Base-by-base conservation (phyloP, 1,139 yeast genomes). In the Debaryomyces robertsiae region DNA sequence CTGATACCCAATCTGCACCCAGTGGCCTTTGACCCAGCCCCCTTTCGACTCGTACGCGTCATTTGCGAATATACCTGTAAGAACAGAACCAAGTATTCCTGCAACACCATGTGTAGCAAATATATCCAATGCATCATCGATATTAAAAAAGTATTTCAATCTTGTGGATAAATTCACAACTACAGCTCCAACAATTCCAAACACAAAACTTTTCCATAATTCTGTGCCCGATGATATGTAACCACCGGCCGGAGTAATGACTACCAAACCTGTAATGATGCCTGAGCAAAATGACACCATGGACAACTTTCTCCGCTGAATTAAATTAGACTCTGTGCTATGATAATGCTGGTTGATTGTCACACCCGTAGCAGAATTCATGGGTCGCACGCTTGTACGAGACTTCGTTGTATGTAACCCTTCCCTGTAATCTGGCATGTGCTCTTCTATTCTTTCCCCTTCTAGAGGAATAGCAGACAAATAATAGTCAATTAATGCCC, bases 1-100 rank as follows among this genome's bases (percentile, higher is more conserved):
- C 50, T 79, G 84, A 46, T 71, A 69, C n/a, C 73, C 70, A 9
- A 77, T 54, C 50, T 76, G 82, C 2, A 60, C 55, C 66, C 77
- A 73, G 49, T 74, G 62, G 10, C 74, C 72, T n/a, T 57, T 55
- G 0, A 75, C 63, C 75, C 79, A 73, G 3, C 82, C 82, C 2
- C 80, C 79, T 11, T 56, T 27, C 1, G 75, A 55, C 1, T 51
- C 61, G 45, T 65, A 69, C 11, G 49, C 47, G 5, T 51, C 39
- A 35, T 65, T 65, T 9, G 75, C 74, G 49, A 73, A 69, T 4
- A 73, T 61, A 1, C 77, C 77, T 1, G 75, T 71, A 23, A 73
- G 50, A 14, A 73, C 31, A 1, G 75, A 69, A 0, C 78, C 77
- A 2, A 63, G 62, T 29, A 69, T 63, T 1, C 78, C 78, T 4